Evolutionary conservation across 2,329 filamentous ascomycete genomes (phyloP).

Genomic region (Fusarium camptoceras): DNA sequence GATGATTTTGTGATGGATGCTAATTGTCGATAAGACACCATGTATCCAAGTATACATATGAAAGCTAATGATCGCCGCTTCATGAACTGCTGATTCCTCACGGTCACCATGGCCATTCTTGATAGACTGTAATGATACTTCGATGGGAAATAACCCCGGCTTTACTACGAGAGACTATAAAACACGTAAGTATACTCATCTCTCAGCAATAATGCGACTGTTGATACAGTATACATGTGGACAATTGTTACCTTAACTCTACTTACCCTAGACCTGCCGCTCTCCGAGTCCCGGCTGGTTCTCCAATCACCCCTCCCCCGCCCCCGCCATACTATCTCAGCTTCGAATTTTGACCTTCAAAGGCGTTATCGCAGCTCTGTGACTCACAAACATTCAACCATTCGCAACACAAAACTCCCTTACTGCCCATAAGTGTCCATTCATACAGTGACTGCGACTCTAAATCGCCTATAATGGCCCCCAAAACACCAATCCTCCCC

Average conservation of each 20-base stretch:
- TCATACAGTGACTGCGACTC: slow-evolving; percentile 6
- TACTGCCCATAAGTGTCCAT: not conserved
- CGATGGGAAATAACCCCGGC: not conserved
- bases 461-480: slow-evolving; percentile 40
- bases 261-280: slow-evolving; percentile 29
- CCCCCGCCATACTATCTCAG: slow-evolving; percentile 41
- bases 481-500: slow-evolving; percentile 66
- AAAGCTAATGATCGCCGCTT: not conserved
- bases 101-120: not conserved
- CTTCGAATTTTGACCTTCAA: slow-evolving; percentile 41
- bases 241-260: not conserved
- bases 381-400: slow-evolving; percentile 38
- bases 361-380: slow-evolving; percentile 40
- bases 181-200: not conserved
- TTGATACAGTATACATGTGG: not conserved
- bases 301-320: slow-evolving; percentile 39
- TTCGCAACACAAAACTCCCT: slow-evolving; percentile 5
- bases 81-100: not conserved
- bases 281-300: not conserved
- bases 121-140: not conserved
- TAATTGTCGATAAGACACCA: not conserved
- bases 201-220: not conserved
- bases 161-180: not conserved
- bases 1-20: not conserved
- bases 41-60: not conserved